These are phyloP conservation scores for Candida albicans DNA, from an alignment of 1,139 yeast species.

Conservation along the genomic window DNA sequence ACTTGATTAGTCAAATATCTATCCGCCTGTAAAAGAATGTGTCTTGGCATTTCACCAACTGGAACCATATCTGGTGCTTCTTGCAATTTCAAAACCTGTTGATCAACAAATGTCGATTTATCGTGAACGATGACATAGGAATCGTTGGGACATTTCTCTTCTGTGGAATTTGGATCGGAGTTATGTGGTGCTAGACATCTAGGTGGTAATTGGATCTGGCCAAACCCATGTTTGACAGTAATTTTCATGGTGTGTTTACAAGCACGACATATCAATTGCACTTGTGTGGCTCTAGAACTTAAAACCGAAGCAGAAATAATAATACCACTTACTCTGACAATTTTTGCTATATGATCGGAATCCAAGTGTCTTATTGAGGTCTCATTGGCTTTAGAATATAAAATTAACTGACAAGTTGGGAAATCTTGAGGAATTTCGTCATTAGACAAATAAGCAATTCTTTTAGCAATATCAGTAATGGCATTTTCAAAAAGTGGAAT, in stretches of 20 bases:
- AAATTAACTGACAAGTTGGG: constrained; percentile 81
- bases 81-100: constrained; percentile 89
- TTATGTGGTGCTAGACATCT: constrained; percentile 67
- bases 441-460: constrained; percentile 64
- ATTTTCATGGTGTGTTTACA: constrained; percentile 80
- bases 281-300: constrained; percentile 81
- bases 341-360: constrained; percentile 84
- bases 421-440: constrained; percentile 58
- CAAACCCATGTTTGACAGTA: constrained; percentile 71
- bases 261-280: constrained; percentile 82
- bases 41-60: constrained; percentile 98
- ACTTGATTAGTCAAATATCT: constrained; percentile 86
- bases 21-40: constrained; percentile 83
- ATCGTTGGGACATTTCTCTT: constrained; percentile 79
- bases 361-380: constrained; percentile 79
- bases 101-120: constrained; percentile 88
- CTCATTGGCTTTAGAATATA: constrained; percentile 71
- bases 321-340: constrained; percentile 90
- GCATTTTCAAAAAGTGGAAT: constrained; percentile 89
- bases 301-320: constrained; percentile 89
- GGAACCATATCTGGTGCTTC: constrained; percentile 98
- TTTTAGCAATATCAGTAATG: constrained; percentile 84
- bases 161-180: constrained; percentile 34
- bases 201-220: constrained; percentile 76
- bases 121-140: constrained; percentile 95